A percentile compares a stretch with the other conserved stretches of the same genome.
Conservation (phyloP, 371 early-diverging fungal species). For the Apophysomyces sp. region DNA sequence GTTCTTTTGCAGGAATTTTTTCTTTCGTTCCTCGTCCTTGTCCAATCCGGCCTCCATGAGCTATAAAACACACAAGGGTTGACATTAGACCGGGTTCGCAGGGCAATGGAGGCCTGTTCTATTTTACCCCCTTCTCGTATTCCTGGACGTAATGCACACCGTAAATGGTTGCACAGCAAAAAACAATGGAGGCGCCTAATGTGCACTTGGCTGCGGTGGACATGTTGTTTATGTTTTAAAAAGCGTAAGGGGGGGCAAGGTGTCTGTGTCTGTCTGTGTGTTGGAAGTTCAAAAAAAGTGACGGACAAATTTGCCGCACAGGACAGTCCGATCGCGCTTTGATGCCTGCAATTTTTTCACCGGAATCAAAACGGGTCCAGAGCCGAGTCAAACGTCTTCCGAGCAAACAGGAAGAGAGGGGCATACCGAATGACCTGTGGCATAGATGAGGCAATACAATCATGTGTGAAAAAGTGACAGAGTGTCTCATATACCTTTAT, state of each 20-base stretch:
- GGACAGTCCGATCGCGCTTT: no score
- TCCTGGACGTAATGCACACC: slow-evolving; percentile 53
- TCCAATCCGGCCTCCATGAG: slow-evolving; percentile 29
- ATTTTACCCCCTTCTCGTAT: slow-evolving; percentile 44
- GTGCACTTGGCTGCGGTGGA: slow-evolving; percentile 47
- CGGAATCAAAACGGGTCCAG: no score
- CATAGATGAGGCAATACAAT: no score
- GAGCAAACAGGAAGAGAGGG: no score
- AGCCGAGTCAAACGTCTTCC: no score
- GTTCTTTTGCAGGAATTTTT: slow-evolving; percentile 36
- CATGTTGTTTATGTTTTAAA: slow-evolving; percentile 15
- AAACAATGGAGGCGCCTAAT: slow-evolving; percentile 40
- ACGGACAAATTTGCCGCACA: no score
- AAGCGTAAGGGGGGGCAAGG: background rate
- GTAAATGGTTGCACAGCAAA: slow-evolving; percentile 43
- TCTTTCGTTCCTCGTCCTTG: slow-evolving; percentile 40
- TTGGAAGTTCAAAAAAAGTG: no score
- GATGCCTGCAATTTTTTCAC: no score
- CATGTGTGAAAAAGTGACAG: no score
- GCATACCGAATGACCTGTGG: no score
- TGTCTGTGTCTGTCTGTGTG: no score
- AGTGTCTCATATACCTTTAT: no score
- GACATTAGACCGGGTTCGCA: background rate
- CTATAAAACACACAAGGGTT: slow-evolving; percentile 18
- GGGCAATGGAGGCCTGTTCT: background rate